Evolutionary conservation across 441 rosid genomes (phyloP), one percentile per base, ranked within the genome.

Genomic region (Syzygium malaccense): DNA sequence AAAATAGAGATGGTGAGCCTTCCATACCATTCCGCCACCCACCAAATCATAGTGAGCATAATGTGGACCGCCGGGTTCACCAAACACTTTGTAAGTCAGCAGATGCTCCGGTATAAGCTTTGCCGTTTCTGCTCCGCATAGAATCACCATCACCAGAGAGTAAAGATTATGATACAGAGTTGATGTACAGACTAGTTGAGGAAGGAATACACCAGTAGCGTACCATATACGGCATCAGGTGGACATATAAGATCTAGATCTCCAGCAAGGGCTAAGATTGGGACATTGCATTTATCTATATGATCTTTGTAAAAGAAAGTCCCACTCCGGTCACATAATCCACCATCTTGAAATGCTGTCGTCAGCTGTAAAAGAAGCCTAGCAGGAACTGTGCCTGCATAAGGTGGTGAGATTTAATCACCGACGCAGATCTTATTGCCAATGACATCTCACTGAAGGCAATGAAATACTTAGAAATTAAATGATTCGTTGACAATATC

Each of bases 221-320:
- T 93, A 94, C 97, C 97, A 55, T 94, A 92, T 86, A 94, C 97
- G 14, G 96, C 97, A 32, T 94, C 94, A 1, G 95, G 94, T 26
- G 96, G 97, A 58, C 97, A 95, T 86, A 94, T 80, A 49, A 92
- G 92, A 89, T 94, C 97, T 89, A 91, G 93, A 91, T 95, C 96
- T 51, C 93, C 96, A 41, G 96, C 95, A 86, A 94, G 88, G 51
- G 95, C 96, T 88, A 95, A 90, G 85, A 95, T 51, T 1, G 97
- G 97, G 86, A 95, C 95, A 60, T 88, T 93, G 93, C 92, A 89
- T 92, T 91, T 94, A 88, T 91, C n/a, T 68, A 95, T 88, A 86
- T 95, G 94, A 68, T 94, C 93, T 89, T 95, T 94, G 93, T 94
- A 95, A 85, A 88, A 90, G 92, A 93, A 93, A 58, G 87, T 92